Evolutionary conservation across 306 rosid genomes (phyloP), one percentile per base, ranked within the genome.

Genomic region (Cucurbita maxima): DNA sequence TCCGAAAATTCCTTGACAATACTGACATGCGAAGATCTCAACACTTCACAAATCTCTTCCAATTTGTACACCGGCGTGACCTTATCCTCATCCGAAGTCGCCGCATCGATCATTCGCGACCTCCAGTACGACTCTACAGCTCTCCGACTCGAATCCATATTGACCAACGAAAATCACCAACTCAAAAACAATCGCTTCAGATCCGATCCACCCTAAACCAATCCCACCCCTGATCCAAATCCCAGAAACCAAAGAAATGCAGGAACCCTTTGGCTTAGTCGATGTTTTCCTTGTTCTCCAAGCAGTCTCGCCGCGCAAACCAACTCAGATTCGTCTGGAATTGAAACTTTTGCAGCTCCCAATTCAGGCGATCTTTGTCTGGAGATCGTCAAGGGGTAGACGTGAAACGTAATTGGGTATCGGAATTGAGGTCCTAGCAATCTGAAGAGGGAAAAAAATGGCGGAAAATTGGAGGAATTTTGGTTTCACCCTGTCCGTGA

Each of bases 51-150:
- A 76, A 91, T 80, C 79, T 91, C 97, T 60, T 95, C 99, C 82
- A 95, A 79, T 79, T 91, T 95, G 86, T 85, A 95, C 7, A 95
- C 96, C 3, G 99, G 97, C 0, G 99, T 66, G 41, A 95, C 96
- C 76, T 95, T 91, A 82, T 91, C 99, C 81, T 95, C 99, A 67
- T 91, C 96, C 15, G 93, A 86, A 5, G 99, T 95, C 14, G 89
- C 99, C 48, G 84, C 83, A 78, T 95, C 99, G 78, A 95, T 80
- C 91, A 91, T 73, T 60, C 96, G 79, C 34, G 97, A 89, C 69
- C 97, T 84, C 99, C 97, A 89, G 72, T 89, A 95, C 45, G 99
- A 88, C 77, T 95, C 99, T 78, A 95, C 99, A 44, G 97, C 99
- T 88, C 99, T 88, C 64, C 99, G 83, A 83, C 99, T 91, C 68